phyloP scores from a whole-genome alignment of 495 filamentous ascomycete species.

The Aspergillus funiculosus region DNA sequence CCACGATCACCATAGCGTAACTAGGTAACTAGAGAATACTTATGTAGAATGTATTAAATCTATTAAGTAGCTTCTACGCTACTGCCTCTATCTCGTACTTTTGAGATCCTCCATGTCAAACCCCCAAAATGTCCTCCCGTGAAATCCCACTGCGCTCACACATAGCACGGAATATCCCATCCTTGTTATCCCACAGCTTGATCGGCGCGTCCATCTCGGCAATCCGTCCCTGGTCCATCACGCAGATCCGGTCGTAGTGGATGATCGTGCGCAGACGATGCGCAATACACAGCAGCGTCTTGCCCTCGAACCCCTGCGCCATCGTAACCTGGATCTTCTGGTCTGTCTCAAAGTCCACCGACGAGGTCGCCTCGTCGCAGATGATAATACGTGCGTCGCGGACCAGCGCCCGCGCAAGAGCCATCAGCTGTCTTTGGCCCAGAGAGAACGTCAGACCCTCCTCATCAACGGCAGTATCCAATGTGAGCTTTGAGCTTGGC shows the following conservation, averaged over 20 bases:
- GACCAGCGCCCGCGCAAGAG: constrained; percentile 83
- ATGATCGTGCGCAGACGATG: constrained; percentile 88
- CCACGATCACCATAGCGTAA: too few species aligned
- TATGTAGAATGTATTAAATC: too few species aligned
- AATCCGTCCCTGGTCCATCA: constrained; percentile 86
- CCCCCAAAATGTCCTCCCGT: constrained; percentile 52
- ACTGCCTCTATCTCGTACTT: too few species aligned
- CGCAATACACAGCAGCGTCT: constrained; percentile 92
- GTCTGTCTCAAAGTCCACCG: constrained; percentile 94
- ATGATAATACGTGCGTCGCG: constrained; percentile 85
- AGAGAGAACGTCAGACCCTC: constrained; percentile 94
- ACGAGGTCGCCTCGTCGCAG: constrained; percentile 90
- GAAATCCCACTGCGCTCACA: constrained; percentile 85
- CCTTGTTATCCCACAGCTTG: constrained; percentile 57
- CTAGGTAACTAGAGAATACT: too few species aligned
- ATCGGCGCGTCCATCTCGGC: constrained; percentile 78
- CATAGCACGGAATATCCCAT: constrained; percentile 82
- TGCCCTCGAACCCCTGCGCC: constrained; percentile 76
- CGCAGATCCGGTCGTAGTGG: constrained; percentile 90
- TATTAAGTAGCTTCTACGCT: too few species aligned
- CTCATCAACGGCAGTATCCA: constrained; percentile 83
- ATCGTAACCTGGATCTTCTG: constrained; percentile 92
- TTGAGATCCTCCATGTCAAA: too few species aligned
- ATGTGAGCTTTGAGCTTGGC: constrained; percentile 54
- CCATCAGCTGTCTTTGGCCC: constrained; percentile 95